Evolutionary conservation across 2,329 filamentous ascomycete genomes (phyloP).

Genomic region (Didymella sp.): DNA sequence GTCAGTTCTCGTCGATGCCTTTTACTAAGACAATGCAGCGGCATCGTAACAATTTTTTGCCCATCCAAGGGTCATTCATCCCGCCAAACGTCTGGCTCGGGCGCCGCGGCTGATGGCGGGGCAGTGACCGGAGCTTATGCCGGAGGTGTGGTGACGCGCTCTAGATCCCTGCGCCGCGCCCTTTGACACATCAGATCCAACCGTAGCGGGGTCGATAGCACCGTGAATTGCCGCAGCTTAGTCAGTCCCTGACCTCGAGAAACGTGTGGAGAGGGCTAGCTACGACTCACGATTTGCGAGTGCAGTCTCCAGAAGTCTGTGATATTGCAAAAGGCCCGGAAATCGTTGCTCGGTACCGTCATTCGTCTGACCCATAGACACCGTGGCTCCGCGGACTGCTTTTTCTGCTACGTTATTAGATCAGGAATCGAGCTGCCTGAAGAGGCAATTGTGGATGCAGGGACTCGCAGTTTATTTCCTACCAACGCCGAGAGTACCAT

Average conservation of each 20-base stretch:
- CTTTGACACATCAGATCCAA: conserved; percentile 38
- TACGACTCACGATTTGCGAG: background rate
- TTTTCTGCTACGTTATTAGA: background rate
- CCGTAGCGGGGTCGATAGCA: conserved; percentile 18
- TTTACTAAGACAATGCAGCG: conserved; percentile 25
- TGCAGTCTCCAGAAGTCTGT: background rate
- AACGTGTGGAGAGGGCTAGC: background rate
- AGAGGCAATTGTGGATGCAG: conserved; percentile 18
- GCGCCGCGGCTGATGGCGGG: conserved; percentile 20
- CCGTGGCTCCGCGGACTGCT: background rate
- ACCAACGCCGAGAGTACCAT: conserved; percentile 10
- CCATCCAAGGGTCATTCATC: conserved; percentile 29
- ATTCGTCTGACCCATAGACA: background rate
- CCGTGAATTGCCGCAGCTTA: conserved; percentile 39
- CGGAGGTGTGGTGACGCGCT: conserved; percentile 16
- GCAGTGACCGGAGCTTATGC: conserved; percentile 11
- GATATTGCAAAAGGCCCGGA: background rate
- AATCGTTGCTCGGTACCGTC: background rate
- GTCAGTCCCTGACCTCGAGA: conserved; percentile 10
- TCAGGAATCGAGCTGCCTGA: conserved; percentile 16
- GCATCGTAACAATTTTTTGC: conserved; percentile 38
- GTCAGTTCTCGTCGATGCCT: conserved; percentile 33
- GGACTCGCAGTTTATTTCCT: conserved; percentile 18
- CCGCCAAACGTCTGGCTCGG: conserved; percentile 24
- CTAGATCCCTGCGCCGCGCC: conserved; percentile 28